Evolutionary conservation across 2,329 filamentous ascomycete genomes (phyloP).

Genomic region (Tolypocladium nubicola): DNA sequence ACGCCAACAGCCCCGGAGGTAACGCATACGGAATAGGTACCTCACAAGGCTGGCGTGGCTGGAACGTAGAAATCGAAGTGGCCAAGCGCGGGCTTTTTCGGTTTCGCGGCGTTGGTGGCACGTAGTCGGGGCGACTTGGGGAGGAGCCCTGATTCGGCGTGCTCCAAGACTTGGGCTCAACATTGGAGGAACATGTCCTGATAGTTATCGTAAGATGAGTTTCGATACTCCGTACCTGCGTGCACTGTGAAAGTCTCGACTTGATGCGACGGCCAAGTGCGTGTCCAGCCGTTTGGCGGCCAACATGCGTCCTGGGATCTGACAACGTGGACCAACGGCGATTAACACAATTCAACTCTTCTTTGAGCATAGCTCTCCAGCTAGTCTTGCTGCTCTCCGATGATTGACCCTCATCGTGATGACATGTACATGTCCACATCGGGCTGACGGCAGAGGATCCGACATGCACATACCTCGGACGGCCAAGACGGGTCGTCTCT

Average conservation of each 20-base stretch:
- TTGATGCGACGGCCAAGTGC: neutral
- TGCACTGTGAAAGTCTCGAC: neutral
- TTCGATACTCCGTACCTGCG: neutral
- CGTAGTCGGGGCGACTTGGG: neutral
- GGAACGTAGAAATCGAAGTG: neutral
- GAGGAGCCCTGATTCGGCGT: neutral
- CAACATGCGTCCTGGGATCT: no score
- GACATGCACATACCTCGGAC: neutral
- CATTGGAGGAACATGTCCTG: neutral
- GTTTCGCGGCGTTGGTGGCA: neutral
- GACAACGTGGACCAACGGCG: no score
- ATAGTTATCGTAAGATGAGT: neutral
- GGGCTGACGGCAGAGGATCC: neutral
- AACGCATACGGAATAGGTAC: neutral
- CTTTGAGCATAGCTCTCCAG: no score
- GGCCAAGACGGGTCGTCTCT: neutral
- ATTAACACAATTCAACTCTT: no score
- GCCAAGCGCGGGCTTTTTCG: neutral
- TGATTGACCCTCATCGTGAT: neutral
- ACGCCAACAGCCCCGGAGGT: neutral
- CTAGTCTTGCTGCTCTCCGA: no score
- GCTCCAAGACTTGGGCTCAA: neutral
- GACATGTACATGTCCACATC: neutral
- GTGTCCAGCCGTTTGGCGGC: no score
- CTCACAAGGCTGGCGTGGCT: neutral